Percentiles rank a stretch among this genome's conserved stretches.
phyloP scores from a whole-genome alignment of 352 stramenopile genomes.

The Pythium dissimile region DNA sequence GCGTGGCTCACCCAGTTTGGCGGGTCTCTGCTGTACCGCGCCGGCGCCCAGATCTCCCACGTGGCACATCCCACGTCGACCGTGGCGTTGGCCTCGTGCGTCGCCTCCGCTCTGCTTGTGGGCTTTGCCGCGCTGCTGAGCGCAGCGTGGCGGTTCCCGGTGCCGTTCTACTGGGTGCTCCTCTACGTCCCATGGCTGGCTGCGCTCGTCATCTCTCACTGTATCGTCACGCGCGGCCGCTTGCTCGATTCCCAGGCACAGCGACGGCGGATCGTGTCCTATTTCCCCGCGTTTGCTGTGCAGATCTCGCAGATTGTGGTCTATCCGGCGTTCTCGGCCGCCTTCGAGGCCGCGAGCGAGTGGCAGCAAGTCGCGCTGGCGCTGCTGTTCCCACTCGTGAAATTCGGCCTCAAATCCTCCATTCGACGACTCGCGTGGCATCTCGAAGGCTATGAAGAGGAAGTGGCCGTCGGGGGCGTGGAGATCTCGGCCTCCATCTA shows the following conservation, averaged over 20 bases:
- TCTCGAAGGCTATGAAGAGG: neutral
- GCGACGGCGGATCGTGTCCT: neutral
- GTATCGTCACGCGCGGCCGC: neutral
- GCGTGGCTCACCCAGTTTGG: too few species aligned
- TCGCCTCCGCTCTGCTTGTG: too few species aligned
- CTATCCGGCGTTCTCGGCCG: conserved; percentile 14
- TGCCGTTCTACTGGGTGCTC: conserved; percentile 9
- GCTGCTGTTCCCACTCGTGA: conserved; percentile 6
- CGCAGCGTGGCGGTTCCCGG: conserved; percentile 18
- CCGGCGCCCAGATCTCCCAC: too few species aligned
- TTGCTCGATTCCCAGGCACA: neutral
- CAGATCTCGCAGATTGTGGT: conserved; percentile 9
- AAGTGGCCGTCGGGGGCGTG: conserved; percentile 7
- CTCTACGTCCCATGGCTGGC: neutral
- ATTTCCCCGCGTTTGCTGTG: conserved; percentile 1
- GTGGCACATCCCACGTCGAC: too few species aligned
- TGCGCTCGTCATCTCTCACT: neutral
- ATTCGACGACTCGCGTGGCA: neutral
- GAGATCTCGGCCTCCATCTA: conserved; percentile 21
- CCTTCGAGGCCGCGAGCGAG: conserved; percentile 6
- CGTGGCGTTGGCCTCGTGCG: too few species aligned
- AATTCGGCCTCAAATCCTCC: conserved; percentile 2
- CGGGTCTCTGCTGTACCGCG: too few species aligned
- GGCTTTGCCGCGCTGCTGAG: too few species aligned
- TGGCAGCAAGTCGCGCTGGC: conserved; percentile 1